Base-by-base conservation (phyloP, 2,329 filamentous ascomycete species). In the Diaporthe eres region DNA sequence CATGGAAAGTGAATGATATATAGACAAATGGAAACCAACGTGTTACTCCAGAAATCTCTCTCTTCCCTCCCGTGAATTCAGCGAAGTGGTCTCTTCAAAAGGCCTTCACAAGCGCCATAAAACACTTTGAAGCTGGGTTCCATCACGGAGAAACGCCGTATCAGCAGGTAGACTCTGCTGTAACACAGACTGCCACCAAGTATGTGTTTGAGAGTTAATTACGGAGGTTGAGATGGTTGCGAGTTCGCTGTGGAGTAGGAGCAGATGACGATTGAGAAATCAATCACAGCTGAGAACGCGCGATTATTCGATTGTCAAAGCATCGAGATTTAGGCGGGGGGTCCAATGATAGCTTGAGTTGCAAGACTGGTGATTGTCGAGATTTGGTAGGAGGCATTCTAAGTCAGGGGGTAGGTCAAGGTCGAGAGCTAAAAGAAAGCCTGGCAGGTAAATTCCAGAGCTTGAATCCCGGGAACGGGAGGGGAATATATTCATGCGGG, bases 1-100 rank as follows among this genome's bases (percentile, higher is more conserved):
- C 5, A 19, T 19, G 34, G 47, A 53, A 53, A 42, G 15, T 68
- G 47, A 34, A 68, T 28, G 31, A 53, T 53, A 68, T 31, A 53
- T 68, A 53, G 65, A 68, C 31, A 53, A 53, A 68, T 55, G 22
- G 47, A 68, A 39, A 25, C 22, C 31, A 37, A 68, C 13, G 28
- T 3, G 63, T 53, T 25, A 10, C 22, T 68, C 28, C 22, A 19
- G 22, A 51, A 37, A 19, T 34, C 0, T 8, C 8, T 9, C 1
- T 5, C 22, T 65, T 47, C 12, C 25, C 31, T 39, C 17, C 15
- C 19, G 28, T 53, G 17, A 37, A 39, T 6, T 47, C n/a, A 42
- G 39, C 7, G 19, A 49, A 19, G 19, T 17, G 44, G 1, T 22
- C 19, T 3, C 44, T 19, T 4, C 44, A 49, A 49, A 2, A 10